Evolutionary conservation across 495 filamentous ascomycete species (phyloP), one percentile per base, ranked within the genome.

Genomic region (Glarea lozoyensis): DNA sequence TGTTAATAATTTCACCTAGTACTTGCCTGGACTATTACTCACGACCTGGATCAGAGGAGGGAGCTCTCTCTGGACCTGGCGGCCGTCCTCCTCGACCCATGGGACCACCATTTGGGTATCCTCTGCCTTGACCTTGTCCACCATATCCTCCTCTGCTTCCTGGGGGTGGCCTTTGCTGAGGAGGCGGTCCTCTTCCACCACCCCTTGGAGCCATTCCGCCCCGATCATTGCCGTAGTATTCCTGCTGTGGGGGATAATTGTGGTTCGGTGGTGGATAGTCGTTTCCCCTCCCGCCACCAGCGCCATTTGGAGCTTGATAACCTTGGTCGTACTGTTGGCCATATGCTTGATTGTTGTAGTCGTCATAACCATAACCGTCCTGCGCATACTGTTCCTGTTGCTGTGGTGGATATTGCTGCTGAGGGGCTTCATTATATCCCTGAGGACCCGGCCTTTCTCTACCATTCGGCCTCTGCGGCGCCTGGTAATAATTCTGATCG

Each of bases 281-380:
- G 56, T 72, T 68, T 30, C 69, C 66, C 43, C 67, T 59, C 12
- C 64, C 62, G 39, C 72, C 67, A n/a, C n/a, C n/a, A n/a, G n/a
- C n/a, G 2, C 63, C 63, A 39, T 60, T 65, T 33, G 62, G 61
- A 39, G 63, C 62, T 13, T 67, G 62, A 45, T 62, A 58, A 25
- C 49, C 50, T 29, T 46, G 54, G 43, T 64, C 55, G 38, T 63
- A 56, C 1, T 52, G 45, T 27, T 58, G 41, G 20, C 42, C 48
- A 40, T 54, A 52, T 10, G 49, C 60, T 18, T 57, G 58, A 48
- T 64, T 64, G 27, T 61, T 55, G 46, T 69, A 68, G 11, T 61
- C 68, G 52, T 71, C 61, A 44, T 74, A 65, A 5, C 69, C 72
- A 43, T 75, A 72, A 18, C 68, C 74, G 43, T 76, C 70, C 45